phyloP scores from a whole-genome alignment of 345 rosid species.

The Euphorbia lathyris region DNA sequence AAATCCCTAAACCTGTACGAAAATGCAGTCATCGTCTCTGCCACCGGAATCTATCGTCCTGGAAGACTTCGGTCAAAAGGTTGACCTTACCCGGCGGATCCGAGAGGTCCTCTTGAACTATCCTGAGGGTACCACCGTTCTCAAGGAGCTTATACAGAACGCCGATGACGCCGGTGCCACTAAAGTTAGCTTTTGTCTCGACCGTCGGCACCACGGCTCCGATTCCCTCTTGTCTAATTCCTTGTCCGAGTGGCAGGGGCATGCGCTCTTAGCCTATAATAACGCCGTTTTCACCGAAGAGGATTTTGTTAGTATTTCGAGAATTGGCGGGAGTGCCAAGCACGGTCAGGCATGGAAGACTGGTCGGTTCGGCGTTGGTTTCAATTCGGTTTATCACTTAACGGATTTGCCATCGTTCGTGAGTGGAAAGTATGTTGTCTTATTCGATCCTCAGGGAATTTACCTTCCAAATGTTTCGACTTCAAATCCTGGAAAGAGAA shows the following conservation, averaged over 20 bases:
- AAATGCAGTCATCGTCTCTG: slow-evolving; percentile 31
- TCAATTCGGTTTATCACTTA: slow-evolving; percentile 92
- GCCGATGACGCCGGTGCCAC: slow-evolving; percentile 98
- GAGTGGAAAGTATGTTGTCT: slow-evolving; percentile 75
- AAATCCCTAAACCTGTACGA: not conserved
- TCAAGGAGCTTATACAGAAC: slow-evolving; percentile 90
- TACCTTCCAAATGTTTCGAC: slow-evolving; percentile 79
- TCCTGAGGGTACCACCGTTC: slow-evolving; percentile 92
- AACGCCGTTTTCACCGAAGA: slow-evolving; percentile 87
- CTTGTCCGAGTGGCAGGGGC: slow-evolving; percentile 83
- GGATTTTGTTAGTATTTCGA: slow-evolving; percentile 82
- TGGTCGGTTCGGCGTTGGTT: slow-evolving; percentile 95
- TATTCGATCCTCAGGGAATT: slow-evolving; percentile 91
- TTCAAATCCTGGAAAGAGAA: slow-evolving; percentile 91
- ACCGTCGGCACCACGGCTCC: slow-evolving; percentile 60
- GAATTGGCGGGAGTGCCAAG: slow-evolving; percentile 85
- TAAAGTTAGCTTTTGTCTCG: slow-evolving; percentile 75
- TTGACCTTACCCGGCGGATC: slow-evolving; percentile 93
- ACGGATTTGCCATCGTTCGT: slow-evolving; percentile 95
- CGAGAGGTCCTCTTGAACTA: slow-evolving; percentile 90
- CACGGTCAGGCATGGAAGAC: slow-evolving; percentile 83
- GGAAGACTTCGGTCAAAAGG: slow-evolving; percentile 98
- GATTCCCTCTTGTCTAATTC: slow-evolving; percentile 56
- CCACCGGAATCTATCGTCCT: slow-evolving; percentile 44
- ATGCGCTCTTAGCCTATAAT: slow-evolving; percentile 76